A percentile compares a stretch with the other conserved stretches of the same genome.
These are phyloP conservation scores for Diaporthe caulivora DNA, from an alignment of 2,329 filamentous ascomycete genomes.

Conservation along the genomic window DNA sequence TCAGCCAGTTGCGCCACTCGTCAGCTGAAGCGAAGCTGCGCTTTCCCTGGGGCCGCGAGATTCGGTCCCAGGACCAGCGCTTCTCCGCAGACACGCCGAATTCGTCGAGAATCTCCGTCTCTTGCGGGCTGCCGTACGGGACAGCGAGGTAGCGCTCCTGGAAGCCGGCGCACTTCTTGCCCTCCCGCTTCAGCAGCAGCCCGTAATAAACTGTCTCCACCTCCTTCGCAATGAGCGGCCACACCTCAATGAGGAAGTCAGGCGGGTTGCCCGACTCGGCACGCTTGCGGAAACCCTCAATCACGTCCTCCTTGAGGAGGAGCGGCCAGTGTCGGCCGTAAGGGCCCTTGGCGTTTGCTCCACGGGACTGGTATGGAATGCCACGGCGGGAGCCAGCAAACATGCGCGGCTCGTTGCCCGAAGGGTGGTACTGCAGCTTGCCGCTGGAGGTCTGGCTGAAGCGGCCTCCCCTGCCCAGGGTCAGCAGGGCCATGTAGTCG, in stretches of 20 bases:
- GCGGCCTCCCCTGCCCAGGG: conserved; percentile 3
- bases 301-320: conserved; percentile 10
- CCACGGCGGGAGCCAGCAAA: conserved; percentile 20
- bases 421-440: conserved; percentile 1
- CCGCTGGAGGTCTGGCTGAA: background rate
- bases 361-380: conserved; percentile 15
- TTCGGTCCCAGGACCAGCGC: conserved; percentile 16
- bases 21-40: background rate
- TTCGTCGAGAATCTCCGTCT: conserved; percentile 15
- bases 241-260: conserved; percentile 12
- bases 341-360: conserved; percentile 3
- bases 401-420: conserved; percentile 18
- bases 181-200: background rate
- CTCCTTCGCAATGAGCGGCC: conserved; percentile 23
- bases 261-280: conserved; percentile 9
- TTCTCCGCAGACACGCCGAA: background rate
- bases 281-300: conserved; percentile 1
- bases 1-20: conserved; percentile 26
- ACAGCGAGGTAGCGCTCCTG: conserved; percentile 14
- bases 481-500: conserved; percentile 26
- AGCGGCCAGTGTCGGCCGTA: background rate
- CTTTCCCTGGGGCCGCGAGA: background rate
- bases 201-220: conserved; percentile 27
- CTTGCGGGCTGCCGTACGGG: background rate
- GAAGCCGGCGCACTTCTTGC: background rate